These are phyloP conservation scores for Prinsepia uniflora DNA, from an alignment of 306 rosid species.

Conservation along the genomic window DNA sequence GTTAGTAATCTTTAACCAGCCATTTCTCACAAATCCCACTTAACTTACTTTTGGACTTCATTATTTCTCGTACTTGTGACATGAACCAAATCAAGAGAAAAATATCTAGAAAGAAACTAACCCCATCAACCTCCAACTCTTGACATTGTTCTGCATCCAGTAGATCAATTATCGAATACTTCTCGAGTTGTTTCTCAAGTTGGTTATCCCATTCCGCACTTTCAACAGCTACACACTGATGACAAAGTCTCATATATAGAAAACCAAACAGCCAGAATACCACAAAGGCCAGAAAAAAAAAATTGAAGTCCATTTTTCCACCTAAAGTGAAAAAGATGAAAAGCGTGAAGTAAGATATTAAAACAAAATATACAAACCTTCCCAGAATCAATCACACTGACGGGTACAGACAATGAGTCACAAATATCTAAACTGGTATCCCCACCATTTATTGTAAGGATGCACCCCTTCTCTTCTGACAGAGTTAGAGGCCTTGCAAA, in stretches of 20 bases:
- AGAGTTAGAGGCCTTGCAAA: conserved; percentile 45
- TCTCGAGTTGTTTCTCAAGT: conserved; percentile 35
- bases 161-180: conserved; percentile 34
- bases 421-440: conserved; percentile 34
- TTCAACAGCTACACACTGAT: conserved; percentile 45
- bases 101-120: conserved; percentile 10
- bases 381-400: conserved; percentile 43
- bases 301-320: not conserved
- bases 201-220: conserved; percentile 39
- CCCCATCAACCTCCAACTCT: conserved; percentile 39
- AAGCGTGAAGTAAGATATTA: not conserved
- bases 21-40: not conserved
- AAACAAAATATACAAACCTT: conserved; percentile 40
- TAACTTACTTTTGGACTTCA: not conserved
- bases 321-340: not conserved
- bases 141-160: conserved; percentile 27
- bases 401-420: conserved; percentile 46
- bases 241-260: conserved; percentile 17
- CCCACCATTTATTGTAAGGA: conserved; percentile 30
- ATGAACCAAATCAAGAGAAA: not conserved
- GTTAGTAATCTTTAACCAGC: too few species aligned
- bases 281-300: not conserved
- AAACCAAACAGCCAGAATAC: not conserved
- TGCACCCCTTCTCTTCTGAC: conserved; percentile 37
- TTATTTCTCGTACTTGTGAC: not conserved